Base-by-base conservation (phyloP, 2,329 filamentous ascomycete genomes). In the Sporothrix inflata region DNA sequence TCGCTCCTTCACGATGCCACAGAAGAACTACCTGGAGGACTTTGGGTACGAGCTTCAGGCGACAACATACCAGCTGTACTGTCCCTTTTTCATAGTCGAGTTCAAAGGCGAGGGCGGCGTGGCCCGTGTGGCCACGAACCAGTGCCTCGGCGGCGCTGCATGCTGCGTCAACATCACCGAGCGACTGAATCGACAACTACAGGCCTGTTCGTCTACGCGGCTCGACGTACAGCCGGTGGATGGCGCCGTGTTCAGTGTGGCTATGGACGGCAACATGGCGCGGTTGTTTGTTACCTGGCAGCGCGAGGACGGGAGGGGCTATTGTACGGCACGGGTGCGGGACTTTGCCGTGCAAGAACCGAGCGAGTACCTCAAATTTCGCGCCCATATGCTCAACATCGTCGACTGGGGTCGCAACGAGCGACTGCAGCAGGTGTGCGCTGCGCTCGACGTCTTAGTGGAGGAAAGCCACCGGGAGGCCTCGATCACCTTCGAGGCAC, bases 241-340 rank as follows among this genome's bases (percentile, higher is more conserved):
- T 53, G 81, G 73, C 69, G 72, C 77, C 3, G 75, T 77, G 11
- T 82, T 80, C 70, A 77, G 75, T 67, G 76, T 82, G 67, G 79
- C 80, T 47, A 82, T 82, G 77, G 80, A 75, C 53, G 75, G 76
- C 19, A 77, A 76, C 0, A 78, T 79, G 19, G 81, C 80, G 9
- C 77, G 77, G 2, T 77, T 83, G 4, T 78, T 79, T 53, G 70
- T 82, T 14, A 77, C 79, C 6, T 83, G 78, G 80, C 81, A 80
- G 74, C 71, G 80, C 14, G 60, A 78, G 53, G 78, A 80, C 34
- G 74, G 77, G 1, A 70, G 79, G 4, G 82, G 79, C 74, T 77
- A 79, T 7, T 6, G n/a, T 69, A 79, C 75, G 76, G 61, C 8
- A 9, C 77, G 74, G 4, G 74, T 80, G 42, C 42, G 77, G 0